Evolutionary conservation across 352 stramenopile genomes (phyloP).

Genomic region (Thalassiosira ordinaria): DNA sequence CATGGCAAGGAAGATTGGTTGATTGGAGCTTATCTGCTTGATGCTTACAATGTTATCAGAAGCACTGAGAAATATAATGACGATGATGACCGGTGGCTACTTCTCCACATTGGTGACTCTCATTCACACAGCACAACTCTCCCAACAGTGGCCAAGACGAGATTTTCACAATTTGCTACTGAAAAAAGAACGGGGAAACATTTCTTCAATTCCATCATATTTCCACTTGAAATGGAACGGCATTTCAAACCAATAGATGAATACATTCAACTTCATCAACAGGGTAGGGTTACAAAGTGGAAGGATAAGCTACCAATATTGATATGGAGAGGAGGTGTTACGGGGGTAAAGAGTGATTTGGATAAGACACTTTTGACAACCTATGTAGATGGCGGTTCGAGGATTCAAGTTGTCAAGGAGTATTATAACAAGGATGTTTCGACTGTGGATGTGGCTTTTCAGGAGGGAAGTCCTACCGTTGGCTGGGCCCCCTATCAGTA

Average conservation of each 20-base stretch:
- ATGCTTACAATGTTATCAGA: constrained; percentile 1
- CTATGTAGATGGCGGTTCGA: neutral
- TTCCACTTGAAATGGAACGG: constrained; percentile 9
- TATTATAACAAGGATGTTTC: constrained; percentile 8
- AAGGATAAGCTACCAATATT: constrained; percentile 23
- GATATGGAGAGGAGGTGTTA: constrained; percentile 29
- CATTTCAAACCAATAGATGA: constrained; percentile 21
- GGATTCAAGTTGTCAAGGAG: constrained; percentile 18
- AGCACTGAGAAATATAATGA: neutral
- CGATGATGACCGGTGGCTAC: neutral
- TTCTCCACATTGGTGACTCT: constrained; percentile 12
- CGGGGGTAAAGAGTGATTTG: neutral
- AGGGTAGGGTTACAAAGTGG: constrained; percentile 14
- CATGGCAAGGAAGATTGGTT: neutral
- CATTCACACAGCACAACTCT: constrained; percentile 1
- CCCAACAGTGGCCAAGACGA: constrained; percentile 12
- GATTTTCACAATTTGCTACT: constrained; percentile 22
- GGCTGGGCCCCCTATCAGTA: neutral
- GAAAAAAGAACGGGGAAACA: neutral
- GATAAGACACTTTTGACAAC: neutral
- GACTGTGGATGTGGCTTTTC: constrained; percentile 23
- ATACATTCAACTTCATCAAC: constrained; percentile 9
- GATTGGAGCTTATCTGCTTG: neutral
- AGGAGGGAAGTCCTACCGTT: neutral
- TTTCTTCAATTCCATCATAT: constrained; percentile 24